A percentile compares a stretch with the other conserved stretches of the same genome.
These are phyloP conservation scores for Lachnellula suecica DNA, from an alignment of 2,329 filamentous ascomycete genomes.

Conservation along the genomic window DNA sequence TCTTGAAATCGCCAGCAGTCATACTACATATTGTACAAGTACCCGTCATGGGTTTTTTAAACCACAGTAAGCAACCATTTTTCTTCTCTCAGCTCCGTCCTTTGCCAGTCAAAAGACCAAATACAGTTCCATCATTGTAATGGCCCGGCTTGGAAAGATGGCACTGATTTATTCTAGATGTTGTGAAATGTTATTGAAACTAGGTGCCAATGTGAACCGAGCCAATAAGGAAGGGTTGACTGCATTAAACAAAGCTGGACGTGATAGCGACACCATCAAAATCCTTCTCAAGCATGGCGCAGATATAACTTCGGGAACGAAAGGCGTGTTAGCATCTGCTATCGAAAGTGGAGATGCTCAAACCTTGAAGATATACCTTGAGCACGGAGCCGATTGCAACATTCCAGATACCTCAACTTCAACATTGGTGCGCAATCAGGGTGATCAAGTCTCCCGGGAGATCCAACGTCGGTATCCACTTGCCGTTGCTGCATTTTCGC, in stretches of 20 bases:
- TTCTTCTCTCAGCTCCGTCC: no score
- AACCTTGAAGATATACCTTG: neutral
- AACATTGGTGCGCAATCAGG: neutral
- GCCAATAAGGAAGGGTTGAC: neutral
- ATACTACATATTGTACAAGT: neutral
- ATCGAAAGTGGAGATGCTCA: conserved; percentile 1
- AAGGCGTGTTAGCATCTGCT: conserved; percentile 1
- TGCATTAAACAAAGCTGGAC: conserved; percentile 2
- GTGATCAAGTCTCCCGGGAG: neutral
- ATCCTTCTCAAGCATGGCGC: conserved; percentile 7
- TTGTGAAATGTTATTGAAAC: neutral
- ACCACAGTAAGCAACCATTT: no score
- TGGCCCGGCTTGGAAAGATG: no score
- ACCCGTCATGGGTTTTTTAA: neutral
- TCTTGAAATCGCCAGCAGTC: conserved; percentile 2
- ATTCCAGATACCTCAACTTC: neutral
- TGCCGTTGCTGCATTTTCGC: neutral
- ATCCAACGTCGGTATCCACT: neutral
- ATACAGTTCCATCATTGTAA: no score
- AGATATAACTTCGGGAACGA: conserved; percentile 2
- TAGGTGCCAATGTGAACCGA: conserved; percentile 5
- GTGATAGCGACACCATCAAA: neutral
- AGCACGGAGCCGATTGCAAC: conserved; percentile 6
- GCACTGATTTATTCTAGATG: no score
- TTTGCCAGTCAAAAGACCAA: no score